A percentile compares a stretch with the other conserved stretches of the same genome.
Evolutionary conservation across 768 basidiomycete genomes (phyloP).

Genomic region (Lyophyllum shimeji): DNA sequence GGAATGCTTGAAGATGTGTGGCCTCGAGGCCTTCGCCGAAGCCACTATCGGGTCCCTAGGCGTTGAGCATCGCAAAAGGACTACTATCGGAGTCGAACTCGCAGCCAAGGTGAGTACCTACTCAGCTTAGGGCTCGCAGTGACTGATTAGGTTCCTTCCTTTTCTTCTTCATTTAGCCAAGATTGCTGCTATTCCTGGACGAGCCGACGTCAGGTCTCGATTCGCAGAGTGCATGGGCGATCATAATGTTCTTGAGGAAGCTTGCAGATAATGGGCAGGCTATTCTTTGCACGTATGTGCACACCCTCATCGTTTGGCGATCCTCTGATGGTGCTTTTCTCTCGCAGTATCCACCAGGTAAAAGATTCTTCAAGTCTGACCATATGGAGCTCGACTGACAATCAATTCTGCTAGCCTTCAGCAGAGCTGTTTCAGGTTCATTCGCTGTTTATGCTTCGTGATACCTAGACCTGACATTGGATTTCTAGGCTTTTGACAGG

Average conservation of each 20-base stretch:
- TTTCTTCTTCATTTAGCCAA: conserved; percentile 44
- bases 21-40: conserved; percentile 61
- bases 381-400: neutral
- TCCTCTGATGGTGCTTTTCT: neutral
- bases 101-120: conserved; percentile 69
- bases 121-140: neutral
- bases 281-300: conserved; percentile 80
- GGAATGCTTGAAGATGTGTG: conserved; percentile 59
- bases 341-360: conserved; percentile 43
- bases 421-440: conserved; percentile 75
- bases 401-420: conserved; percentile 55
- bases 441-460: neutral
- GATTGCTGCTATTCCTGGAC: conserved; percentile 80
- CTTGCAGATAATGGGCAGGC: conserved; percentile 83
- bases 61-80: conserved; percentile 74
- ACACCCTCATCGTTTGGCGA: neutral
- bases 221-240: conserved; percentile 86
- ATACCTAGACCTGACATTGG: neutral
- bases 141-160: neutral
- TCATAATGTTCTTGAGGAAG: conserved; percentile 69
- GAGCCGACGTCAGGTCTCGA: conserved; percentile 90
- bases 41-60: conserved; percentile 66
- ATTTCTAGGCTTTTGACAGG: conserved; percentile 64
- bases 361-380: neutral
- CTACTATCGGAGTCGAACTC: conserved; percentile 85